Evolutionary conservation across 441 rosid genomes (phyloP).

Genomic region (Kokia cookei): DNA sequence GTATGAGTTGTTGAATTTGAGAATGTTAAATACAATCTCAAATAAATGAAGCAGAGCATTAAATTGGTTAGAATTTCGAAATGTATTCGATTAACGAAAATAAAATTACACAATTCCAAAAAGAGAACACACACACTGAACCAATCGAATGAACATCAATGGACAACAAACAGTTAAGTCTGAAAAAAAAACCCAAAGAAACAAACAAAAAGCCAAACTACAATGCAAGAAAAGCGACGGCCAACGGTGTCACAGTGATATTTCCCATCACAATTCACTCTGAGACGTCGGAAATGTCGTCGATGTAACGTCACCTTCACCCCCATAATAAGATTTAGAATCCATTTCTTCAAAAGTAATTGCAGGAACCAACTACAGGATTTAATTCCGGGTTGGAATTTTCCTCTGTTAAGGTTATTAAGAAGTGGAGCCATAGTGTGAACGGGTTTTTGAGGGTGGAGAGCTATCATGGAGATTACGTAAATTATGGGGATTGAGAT

Average conservation of each 20-base stretch:
- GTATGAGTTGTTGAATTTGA: too few relatives aligned
- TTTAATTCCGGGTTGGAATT: too few relatives aligned
- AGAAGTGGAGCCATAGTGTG: background rate
- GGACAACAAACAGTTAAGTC: background rate
- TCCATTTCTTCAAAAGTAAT: too few relatives aligned
- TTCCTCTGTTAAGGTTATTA: background rate
- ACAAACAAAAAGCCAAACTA: background rate
- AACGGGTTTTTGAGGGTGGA: background rate
- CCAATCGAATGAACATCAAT: too few relatives aligned
- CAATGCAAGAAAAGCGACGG: background rate
- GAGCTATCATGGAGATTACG: background rate
- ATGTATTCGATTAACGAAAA: background rate
- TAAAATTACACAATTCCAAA: background rate
- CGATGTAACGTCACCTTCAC: background rate
- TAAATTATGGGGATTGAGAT: conserved; percentile 1
- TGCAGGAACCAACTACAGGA: too few relatives aligned
- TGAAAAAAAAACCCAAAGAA: background rate
- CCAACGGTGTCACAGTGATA: background rate
- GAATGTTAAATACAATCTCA: too few relatives aligned
- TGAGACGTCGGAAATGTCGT: background rate
- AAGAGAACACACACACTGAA: background rate
- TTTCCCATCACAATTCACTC: background rate
- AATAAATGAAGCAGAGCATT: background rate
- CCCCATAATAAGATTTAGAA: background rate
- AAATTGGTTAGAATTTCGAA: background rate